Conservation (phyloP, 352 stramenopile genomes). For the Pythium rhizo-oryzae region DNA sequence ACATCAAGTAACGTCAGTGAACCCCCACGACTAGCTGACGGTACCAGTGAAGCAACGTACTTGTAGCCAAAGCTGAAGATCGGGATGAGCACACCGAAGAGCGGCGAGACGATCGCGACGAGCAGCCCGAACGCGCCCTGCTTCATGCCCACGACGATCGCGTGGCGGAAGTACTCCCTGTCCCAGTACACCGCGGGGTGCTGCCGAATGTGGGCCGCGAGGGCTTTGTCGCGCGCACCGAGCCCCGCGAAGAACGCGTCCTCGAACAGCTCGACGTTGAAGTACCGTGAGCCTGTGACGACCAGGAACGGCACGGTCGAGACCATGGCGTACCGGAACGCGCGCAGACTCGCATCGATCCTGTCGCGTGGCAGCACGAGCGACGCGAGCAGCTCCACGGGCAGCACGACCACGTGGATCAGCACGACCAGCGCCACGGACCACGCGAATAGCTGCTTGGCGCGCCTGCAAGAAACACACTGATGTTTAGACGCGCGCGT, state of each 20-base stretch:
- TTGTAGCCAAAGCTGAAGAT: conserved; percentile 64
- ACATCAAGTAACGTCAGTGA: neutral
- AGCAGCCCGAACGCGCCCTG: conserved; percentile 63
- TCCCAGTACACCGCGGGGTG: conserved; percentile 76
- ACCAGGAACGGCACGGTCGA: conserved; percentile 63
- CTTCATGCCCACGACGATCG: conserved; percentile 44
- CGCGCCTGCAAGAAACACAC: conserved; percentile 31
- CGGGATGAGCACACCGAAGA: conserved; percentile 55
- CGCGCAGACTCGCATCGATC: conserved; percentile 54
- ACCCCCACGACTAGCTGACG: neutral
- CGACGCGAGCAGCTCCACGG: conserved; percentile 60
- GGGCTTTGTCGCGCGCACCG: conserved; percentile 38
- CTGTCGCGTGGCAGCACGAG: conserved; percentile 60
- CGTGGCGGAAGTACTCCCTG: conserved; percentile 66
- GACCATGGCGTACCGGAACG: conserved; percentile 51
- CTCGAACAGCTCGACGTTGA: conserved; percentile 67
- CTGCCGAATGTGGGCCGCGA: conserved; percentile 43
- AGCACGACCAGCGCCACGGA: conserved; percentile 55
- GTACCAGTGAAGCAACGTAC: conserved; percentile 23
- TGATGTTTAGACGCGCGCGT: neutral
- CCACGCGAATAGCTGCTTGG: conserved; percentile 54
- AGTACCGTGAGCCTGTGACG: conserved; percentile 55
- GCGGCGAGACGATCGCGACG: conserved; percentile 45
- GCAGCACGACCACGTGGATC: conserved; percentile 50
- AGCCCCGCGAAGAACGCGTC: conserved; percentile 74